Evolutionary conservation across 495 filamentous ascomycete genomes (phyloP).

Genomic region (Podospora didyma): DNA sequence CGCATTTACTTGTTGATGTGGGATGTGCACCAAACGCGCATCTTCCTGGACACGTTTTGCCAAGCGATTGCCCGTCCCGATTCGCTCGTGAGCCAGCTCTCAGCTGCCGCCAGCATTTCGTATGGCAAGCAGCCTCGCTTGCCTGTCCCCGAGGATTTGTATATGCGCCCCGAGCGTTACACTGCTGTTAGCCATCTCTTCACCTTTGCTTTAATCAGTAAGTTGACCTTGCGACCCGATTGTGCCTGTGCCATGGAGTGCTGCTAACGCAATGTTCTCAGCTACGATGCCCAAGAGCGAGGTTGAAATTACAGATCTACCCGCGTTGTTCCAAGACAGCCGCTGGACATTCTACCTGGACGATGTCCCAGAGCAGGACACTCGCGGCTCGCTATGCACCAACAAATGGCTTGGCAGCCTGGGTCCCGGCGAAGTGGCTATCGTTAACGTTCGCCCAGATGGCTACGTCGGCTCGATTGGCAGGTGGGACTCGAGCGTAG

Average conservation of each 20-base stretch:
- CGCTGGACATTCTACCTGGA: slow-evolving; percentile 70
- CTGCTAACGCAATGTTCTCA: slow-evolving; percentile 20
- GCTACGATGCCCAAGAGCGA: slow-evolving; percentile 52
- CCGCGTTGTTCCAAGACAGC: slow-evolving; percentile 50
- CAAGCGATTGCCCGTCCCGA: slow-evolving; percentile 34
- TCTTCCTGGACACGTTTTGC: slow-evolving; percentile 54
- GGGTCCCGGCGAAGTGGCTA: slow-evolving; percentile 44
- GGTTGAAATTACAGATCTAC: slow-evolving; percentile 60
- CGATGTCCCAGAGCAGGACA: slow-evolving; percentile 47
- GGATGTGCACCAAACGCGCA: slow-evolving; percentile 45
- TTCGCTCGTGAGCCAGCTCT: slow-evolving; percentile 47
- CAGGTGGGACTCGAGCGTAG: slow-evolving; percentile 45
- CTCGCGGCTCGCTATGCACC: slow-evolving; percentile 46
- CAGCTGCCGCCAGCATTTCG: slow-evolving; percentile 45
- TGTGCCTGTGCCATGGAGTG: not conserved
- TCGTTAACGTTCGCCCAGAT: slow-evolving; percentile 63
- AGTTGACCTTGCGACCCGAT: slow-evolving; percentile 9
- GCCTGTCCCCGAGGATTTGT: slow-evolving; percentile 52
- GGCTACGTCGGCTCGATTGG: slow-evolving; percentile 62
- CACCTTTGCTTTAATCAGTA: slow-evolving; percentile 55
- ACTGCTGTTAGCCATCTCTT: slow-evolving; percentile 54
- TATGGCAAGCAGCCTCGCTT: slow-evolving; percentile 49
- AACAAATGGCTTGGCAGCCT: slow-evolving; percentile 61
- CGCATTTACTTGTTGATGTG: slow-evolving; percentile 61
- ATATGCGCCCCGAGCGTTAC: slow-evolving; percentile 57